A percentile compares a stretch with the other conserved stretches of the same genome.
Evolutionary conservation across 1,139 yeast genomes (phyloP).

Genomic region (Yamadazyma triangularis): DNA sequence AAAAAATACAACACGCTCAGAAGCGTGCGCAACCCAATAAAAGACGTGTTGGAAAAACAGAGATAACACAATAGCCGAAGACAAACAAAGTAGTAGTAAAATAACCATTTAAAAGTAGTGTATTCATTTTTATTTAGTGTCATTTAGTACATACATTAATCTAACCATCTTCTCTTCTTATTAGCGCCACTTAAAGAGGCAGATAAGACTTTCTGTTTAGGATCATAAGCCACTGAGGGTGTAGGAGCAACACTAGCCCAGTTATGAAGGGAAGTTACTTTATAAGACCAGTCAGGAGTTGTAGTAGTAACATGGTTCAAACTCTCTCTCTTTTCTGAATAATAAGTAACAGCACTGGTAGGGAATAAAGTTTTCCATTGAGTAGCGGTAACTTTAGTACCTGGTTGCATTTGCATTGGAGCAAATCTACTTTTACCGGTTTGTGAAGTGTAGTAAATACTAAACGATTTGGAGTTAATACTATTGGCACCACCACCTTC

Average conservation of each 20-base stretch:
- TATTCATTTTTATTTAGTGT: too few species aligned
- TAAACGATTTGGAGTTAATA: slow-evolving; percentile 28
- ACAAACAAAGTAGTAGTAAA: too few species aligned
- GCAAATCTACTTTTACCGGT: slow-evolving; percentile 75
- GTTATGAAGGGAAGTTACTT: slow-evolving; percentile 59
- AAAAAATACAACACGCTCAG: too few species aligned
- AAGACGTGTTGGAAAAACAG: too few species aligned
- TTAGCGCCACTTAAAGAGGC: slow-evolving; percentile 37
- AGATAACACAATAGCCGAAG: too few species aligned
- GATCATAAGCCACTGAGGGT: slow-evolving; percentile 51
- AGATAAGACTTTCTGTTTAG: slow-evolving; percentile 33
- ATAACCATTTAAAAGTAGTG: too few species aligned
- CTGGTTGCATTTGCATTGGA: slow-evolving; percentile 86
- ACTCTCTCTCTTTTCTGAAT: slow-evolving; percentile 37
- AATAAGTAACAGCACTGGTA: slow-evolving; percentile 59
- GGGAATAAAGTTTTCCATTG: slow-evolving; percentile 62
- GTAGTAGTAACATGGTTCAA: slow-evolving; percentile 56
- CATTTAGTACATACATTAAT: slow-evolving; percentile 4
- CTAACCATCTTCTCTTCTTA: slow-evolving; percentile 36
- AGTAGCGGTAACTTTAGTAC: slow-evolving; percentile 58
- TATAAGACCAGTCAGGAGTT: slow-evolving; percentile 82
- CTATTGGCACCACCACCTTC: slow-evolving; percentile 23
- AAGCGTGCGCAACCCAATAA: too few species aligned
- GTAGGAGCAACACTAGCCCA: slow-evolving; percentile 64
- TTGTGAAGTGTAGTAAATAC: slow-evolving; percentile 65